Evolutionary conservation across 2,329 filamentous ascomycete species (phyloP), one percentile per base, ranked within the genome.

Genomic region (Hypoxylon sp.): DNA sequence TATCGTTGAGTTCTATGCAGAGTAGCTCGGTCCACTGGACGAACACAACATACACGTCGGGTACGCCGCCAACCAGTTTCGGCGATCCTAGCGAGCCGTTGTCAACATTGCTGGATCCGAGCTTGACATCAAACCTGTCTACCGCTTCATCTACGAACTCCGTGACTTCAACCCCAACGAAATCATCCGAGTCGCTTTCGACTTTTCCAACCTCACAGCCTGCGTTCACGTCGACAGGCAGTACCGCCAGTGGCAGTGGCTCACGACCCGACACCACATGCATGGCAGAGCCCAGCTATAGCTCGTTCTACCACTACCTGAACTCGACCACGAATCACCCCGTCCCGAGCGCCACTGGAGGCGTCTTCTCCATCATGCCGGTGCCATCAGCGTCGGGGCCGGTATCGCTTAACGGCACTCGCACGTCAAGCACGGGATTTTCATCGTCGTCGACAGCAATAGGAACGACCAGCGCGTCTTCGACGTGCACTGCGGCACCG

Each of bases 11-110:
- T 3, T 26, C 24, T 1, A 22, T 20, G 8, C 20, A 17, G 1
- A 61, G 59, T 17, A 63, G 56, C 28, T 68, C 66, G 15, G 54
- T 39, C 11, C 28, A n/a, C 30, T 64, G 61, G 61, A 49, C 52
- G 30, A 67, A 67, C 30, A 56, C 57, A 17, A 41, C 64, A 13
- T 54, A 28, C 43, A 54, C 48, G 44, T 54, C 54, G 4, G 57
- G 26, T 22, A 34, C 41, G 17, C 39, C 52, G 11, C 39, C 52
- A 10, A 59, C 58, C 13, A 57, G 49, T 19, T 34, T 47, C 13
- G 37, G n/a, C 8, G 24, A 51, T 24, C 20, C 26, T 3, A 48
- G 50, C 15, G 58, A 32, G 19, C 50, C 8, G 19, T 57, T 52
- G 6, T 30, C 51, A 22, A 61, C 34, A 15, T 24, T 37, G 34